These are phyloP conservation scores for Flaveria trinervia DNA, from an alignment of 129 eudicot species.

Conservation along the genomic window DNA sequence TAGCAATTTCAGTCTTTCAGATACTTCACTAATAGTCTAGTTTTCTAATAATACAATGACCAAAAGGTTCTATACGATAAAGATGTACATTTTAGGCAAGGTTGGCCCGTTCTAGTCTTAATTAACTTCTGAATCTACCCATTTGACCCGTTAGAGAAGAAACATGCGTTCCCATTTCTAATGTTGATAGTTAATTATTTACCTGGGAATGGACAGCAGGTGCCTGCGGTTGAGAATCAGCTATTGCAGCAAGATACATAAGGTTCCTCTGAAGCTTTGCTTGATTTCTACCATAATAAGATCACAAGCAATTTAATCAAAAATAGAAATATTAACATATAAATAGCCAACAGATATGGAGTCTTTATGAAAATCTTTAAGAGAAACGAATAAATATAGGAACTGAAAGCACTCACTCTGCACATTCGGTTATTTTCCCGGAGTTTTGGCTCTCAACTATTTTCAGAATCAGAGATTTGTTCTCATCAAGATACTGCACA, in stretches of 20 bases:
- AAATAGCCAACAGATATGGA: not conserved
- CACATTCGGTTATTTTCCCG: slow-evolving; percentile 77
- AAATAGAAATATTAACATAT: not conserved
- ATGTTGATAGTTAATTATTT: not conserved
- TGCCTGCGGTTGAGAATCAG: slow-evolving; percentile 93
- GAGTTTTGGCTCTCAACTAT: slow-evolving; percentile 80
- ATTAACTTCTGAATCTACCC: not conserved
- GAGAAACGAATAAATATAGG: not conserved
- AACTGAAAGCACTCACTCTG: slow-evolving; percentile 57
- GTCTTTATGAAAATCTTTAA: not conserved
- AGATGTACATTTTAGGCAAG: not conserved
- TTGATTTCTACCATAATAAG: slow-evolving; percentile 59
- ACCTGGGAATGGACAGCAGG: slow-evolving; percentile 93
- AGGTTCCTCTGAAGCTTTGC: slow-evolving; percentile 90
- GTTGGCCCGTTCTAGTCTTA: too few relatives aligned
- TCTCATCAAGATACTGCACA: slow-evolving; percentile 82
- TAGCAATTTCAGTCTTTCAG: not conserved
- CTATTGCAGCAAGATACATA: slow-evolving; percentile 98
- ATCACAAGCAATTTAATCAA: slow-evolving; percentile 4
- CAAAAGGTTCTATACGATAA: not conserved
- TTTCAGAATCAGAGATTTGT: slow-evolving; percentile 82
- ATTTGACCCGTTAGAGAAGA: not conserved
- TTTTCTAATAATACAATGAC: not conserved
- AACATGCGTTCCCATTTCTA: too few relatives aligned
- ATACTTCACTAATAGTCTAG: not conserved